These are phyloP conservation scores for Jatropha curcas DNA, from an alignment of 345 rosid genomes.

Conservation along the genomic window DNA sequence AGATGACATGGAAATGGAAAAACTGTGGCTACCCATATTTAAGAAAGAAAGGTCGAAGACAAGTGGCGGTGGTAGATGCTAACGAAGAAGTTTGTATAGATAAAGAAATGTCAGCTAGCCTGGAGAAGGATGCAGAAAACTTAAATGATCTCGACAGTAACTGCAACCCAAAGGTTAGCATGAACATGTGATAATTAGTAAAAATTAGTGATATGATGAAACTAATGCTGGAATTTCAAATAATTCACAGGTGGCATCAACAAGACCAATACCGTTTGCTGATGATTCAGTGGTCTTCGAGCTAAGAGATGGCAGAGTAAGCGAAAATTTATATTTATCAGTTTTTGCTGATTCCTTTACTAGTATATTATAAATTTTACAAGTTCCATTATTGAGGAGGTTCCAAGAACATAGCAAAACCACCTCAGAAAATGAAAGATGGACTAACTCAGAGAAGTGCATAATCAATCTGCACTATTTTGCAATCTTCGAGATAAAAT, in stretches of 20 bases:
- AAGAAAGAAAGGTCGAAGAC: conserved; percentile 26
- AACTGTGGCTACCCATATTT: conserved; percentile 46
- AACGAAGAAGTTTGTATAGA: conserved; percentile 36
- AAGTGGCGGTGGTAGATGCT: background rate
- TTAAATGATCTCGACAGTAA: conserved; percentile 21
- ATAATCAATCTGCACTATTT: no score
- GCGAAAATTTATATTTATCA: conserved; percentile 18
- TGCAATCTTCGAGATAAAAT: no score
- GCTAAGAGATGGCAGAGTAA: conserved; percentile 74
- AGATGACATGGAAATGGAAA: conserved; percentile 59
- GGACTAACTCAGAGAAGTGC: no score
- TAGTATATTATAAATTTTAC: background rate
- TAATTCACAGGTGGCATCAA: conserved; percentile 54
- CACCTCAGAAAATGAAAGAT: background rate
- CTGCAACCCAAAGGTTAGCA: conserved; percentile 45
- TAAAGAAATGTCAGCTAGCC: conserved; percentile 30
- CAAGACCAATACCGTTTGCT: conserved; percentile 62
- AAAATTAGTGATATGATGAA: conserved; percentile 3
- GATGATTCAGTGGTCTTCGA: conserved; percentile 56
- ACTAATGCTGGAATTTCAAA: conserved; percentile 3
- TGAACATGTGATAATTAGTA: conserved; percentile 5
- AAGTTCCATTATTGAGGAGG: background rate
- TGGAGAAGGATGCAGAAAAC: conserved; percentile 31
- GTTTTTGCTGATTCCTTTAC: background rate
- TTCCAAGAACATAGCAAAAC: background rate